Evolutionary conservation across 176 grass and related monocot genomes (phyloP).

Genomic region (Triticum monococcum): DNA sequence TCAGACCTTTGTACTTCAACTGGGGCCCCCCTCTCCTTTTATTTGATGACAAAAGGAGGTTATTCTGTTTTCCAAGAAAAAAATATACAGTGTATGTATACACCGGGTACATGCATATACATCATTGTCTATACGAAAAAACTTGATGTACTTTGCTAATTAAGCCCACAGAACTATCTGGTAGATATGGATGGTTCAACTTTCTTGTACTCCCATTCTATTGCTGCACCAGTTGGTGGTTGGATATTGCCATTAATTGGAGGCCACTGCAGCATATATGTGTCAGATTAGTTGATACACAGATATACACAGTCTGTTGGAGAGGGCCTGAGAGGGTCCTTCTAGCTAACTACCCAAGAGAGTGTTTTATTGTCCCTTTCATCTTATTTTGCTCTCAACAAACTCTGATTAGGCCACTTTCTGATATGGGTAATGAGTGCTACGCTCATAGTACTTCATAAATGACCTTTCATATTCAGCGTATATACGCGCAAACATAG

Average conservation of each 20-base stretch:
- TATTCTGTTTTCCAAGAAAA: not conserved
- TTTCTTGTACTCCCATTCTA: constrained; percentile 30
- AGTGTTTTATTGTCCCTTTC: constrained; percentile 47
- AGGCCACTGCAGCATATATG: constrained; percentile 44
- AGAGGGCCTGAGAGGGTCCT: constrained; percentile 51
- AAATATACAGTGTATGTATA: not conserved
- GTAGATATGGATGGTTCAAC: constrained; percentile 24
- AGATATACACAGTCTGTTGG: constrained; percentile 54
- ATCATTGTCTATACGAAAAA: constrained; percentile 27
- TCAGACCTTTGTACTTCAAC: constrained; percentile 52
- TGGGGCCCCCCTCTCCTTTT: not conserved
- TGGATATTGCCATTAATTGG: constrained; percentile 49
- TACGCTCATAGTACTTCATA: constrained; percentile 20
- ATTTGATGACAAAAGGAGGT: constrained; percentile 31
- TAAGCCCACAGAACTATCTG: constrained; percentile 36
- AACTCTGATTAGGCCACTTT: constrained; percentile 38
- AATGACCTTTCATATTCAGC: constrained; percentile 20
- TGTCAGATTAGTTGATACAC: constrained; percentile 38
- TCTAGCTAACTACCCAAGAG: constrained; percentile 59
- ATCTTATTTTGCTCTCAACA: constrained; percentile 44
- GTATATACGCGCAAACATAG: constrained; percentile 28
- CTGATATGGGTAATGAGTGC: constrained; percentile 12
- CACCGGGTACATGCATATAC: constrained; percentile 6
- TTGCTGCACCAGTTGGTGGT: constrained; percentile 49
- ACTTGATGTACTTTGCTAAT: constrained; percentile 27